A percentile compares a stretch with the other conserved stretches of the same genome.
Evolutionary conservation across 1,139 yeast species (phyloP).

Genomic region (Suhomyces coccinellae): DNA sequence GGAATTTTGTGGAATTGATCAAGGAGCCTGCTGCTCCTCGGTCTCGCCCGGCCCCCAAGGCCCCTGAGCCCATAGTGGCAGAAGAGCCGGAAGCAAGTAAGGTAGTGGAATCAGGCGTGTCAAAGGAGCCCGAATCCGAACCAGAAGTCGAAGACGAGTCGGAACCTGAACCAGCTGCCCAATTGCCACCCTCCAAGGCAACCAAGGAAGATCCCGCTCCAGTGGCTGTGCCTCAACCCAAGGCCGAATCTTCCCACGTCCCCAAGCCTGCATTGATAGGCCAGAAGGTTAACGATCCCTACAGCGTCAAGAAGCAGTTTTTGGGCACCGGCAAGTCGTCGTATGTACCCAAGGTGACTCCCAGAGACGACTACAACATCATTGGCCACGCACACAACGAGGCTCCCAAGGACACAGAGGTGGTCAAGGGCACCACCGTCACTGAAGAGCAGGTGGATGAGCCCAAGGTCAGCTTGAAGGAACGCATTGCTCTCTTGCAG

Average conservation of each 20-base stretch:
- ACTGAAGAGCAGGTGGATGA: conserved; percentile 36
- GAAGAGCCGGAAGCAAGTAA: background rate
- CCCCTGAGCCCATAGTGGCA: background rate
- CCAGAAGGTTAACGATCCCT: conserved; percentile 40
- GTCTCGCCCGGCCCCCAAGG: conserved; percentile 10
- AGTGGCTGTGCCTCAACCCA: too few relatives aligned
- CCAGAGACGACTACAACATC: conserved; percentile 41
- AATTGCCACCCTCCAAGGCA: background rate
- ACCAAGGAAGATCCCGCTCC: background rate
- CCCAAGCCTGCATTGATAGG: conserved; percentile 29
- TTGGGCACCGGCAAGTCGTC: conserved; percentile 45
- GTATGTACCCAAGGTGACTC: conserved; percentile 46
- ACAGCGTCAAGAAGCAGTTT: conserved; percentile 45
- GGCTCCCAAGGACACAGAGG: conserved; percentile 23
- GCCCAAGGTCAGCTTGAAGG: conserved; percentile 82
- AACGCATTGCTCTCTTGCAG: conserved; percentile 81
- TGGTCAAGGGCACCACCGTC: conserved; percentile 25
- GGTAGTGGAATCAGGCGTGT: background rate
- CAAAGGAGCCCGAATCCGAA: background rate
- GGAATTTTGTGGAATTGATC: conserved; percentile 65
- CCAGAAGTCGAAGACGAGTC: background rate
- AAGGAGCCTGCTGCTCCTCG: conserved; percentile 15
- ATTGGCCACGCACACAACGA: conserved; percentile 34
- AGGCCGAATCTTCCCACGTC: conserved; percentile 9
- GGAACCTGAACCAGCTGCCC: too few relatives aligned